Percentiles rank a stretch among this genome's conserved stretches.
These are phyloP conservation scores for Termitomyces sp. DNA, from an alignment of 768 basidiomycete species.

Conservation along the genomic window DNA sequence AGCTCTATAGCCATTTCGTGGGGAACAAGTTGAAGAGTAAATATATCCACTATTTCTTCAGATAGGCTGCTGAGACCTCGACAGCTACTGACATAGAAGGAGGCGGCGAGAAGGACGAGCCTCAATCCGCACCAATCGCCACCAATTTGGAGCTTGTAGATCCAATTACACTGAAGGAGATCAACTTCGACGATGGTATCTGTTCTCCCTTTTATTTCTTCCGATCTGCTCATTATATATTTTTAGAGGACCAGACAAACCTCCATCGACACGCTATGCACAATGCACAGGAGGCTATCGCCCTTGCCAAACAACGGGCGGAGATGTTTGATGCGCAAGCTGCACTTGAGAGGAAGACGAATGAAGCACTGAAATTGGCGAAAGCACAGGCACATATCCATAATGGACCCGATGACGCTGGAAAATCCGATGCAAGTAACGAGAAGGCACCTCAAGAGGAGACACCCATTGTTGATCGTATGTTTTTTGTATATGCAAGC, in stretches of 20 bases:
- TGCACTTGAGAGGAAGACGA: slow-evolving; percentile 76
- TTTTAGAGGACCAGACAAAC: slow-evolving; percentile 79
- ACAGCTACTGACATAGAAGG: slow-evolving; percentile 77
- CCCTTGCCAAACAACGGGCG: slow-evolving; percentile 71
- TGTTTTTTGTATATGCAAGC: slow-evolving; percentile 2
- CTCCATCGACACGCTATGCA: slow-evolving; percentile 77
- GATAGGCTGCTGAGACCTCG: slow-evolving; percentile 11
- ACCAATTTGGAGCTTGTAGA: slow-evolving; percentile 55
- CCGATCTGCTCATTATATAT: background rate
- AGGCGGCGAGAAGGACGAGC: slow-evolving; percentile 32
- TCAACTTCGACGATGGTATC: slow-evolving; percentile 88
- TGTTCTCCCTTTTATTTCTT: background rate
- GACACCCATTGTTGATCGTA: slow-evolving; percentile 67
- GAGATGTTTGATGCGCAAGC: slow-evolving; percentile 80
- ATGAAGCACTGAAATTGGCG: slow-evolving; percentile 67
- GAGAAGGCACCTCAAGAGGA: slow-evolving; percentile 29
- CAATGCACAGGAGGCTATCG: slow-evolving; percentile 87
- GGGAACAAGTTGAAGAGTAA: slow-evolving; percentile 91
- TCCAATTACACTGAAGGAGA: slow-evolving; percentile 50
- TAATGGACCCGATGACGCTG: slow-evolving; percentile 44
- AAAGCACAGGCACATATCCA: slow-evolving; percentile 46
- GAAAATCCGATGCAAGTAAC: slow-evolving; percentile 26
- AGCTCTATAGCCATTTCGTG: slow-evolving; percentile 98
- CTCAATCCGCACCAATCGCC: slow-evolving; percentile 42
- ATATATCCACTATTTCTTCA: slow-evolving; percentile 7